Percentiles rank a stretch among this genome's conserved stretches.
phyloP scores from a whole-genome alignment of 2,329 filamentous ascomycete species.

The Camptophora hylomeconis region DNA sequence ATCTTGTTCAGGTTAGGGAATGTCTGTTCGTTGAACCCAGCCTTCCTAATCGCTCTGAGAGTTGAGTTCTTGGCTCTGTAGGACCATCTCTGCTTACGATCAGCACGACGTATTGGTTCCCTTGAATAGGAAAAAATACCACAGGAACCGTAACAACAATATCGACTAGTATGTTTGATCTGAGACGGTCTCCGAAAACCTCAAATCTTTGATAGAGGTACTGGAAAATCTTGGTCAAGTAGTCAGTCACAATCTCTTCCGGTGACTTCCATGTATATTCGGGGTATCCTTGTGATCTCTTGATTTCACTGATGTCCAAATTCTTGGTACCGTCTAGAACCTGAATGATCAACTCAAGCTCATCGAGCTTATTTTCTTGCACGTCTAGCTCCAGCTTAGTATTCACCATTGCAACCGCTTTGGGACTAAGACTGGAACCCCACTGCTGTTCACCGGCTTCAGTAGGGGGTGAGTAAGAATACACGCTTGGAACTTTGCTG shows the following conservation, averaged over 20 bases:
- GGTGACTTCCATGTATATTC: slow-evolving; percentile 17
- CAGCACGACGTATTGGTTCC: neutral
- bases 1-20: slow-evolving; percentile 18
- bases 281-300: slow-evolving; percentile 6
- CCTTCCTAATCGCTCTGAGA: slow-evolving; percentile 16
- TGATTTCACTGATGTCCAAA: slow-evolving; percentile 17
- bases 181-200: slow-evolving; percentile 7
- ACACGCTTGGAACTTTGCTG: slow-evolving; percentile 20
- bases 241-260: slow-evolving; percentile 20
- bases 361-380: slow-evolving; percentile 11
- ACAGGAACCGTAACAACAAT: slow-evolving; percentile 18
- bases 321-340: slow-evolving; percentile 20
- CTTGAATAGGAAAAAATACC: neutral
- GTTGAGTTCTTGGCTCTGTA: slow-evolving; percentile 21
- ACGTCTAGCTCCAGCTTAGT: slow-evolving; percentile 22
- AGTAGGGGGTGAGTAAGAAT: slow-evolving; percentile 17
- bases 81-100: slow-evolving; percentile 17
- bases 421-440: slow-evolving; percentile 15
- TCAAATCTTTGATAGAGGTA: slow-evolving; percentile 9
- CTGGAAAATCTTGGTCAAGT: slow-evolving; percentile 17
- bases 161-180: slow-evolving; percentile 15
- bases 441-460: slow-evolving; percentile 15
- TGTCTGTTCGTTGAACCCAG: slow-evolving; percentile 19
- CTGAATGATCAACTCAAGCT: slow-evolving; percentile 19
- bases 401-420: slow-evolving; percentile 19